Percentiles rank a stretch among this genome's conserved stretches.
These are phyloP conservation scores for Penicillium sp. DNA, from an alignment of 2,329 filamentous ascomycete species.

Conservation along the genomic window DNA sequence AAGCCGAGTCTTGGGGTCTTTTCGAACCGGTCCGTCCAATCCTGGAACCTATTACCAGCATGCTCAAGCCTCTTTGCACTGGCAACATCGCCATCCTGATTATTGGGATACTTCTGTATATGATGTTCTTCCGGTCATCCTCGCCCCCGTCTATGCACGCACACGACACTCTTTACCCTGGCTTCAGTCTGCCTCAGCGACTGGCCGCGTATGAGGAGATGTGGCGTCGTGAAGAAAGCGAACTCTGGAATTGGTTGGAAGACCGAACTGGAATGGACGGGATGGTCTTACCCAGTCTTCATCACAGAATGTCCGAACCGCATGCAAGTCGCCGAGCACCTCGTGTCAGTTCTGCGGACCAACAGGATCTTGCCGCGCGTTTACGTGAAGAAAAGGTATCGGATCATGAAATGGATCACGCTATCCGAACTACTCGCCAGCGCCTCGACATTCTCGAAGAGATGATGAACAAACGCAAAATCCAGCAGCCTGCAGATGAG, in stretches of 20 bases:
- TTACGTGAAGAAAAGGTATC: conserved; percentile 70
- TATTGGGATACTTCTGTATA: conserved; percentile 72
- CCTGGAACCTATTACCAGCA: conserved; percentile 70
- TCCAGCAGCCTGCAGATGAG: conserved; percentile 22
- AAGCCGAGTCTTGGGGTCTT: conserved; percentile 70
- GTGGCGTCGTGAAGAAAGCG: conserved; percentile 84
- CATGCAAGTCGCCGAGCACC: conserved; percentile 48
- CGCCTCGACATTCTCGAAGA: conserved; percentile 76
- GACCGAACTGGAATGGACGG: conserved; percentile 77
- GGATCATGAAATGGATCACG: conserved; percentile 74
- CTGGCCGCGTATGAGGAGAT: conserved; percentile 89
- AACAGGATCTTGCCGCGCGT: conserved; percentile 57
- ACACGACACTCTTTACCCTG: conserved; percentile 42
- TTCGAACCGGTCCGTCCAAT: conserved; percentile 77
- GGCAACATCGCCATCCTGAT: conserved; percentile 79
- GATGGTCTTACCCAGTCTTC: conserved; percentile 42
- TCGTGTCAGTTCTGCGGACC: conserved; percentile 38
- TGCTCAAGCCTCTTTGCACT: conserved; percentile 72
- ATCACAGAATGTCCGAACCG: conserved; percentile 36
- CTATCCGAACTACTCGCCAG: conserved; percentile 85
- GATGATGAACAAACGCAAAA: conserved; percentile 66
- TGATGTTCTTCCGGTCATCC: conserved; percentile 69
- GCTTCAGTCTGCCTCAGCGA: conserved; percentile 62
- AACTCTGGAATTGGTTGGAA: conserved; percentile 92
- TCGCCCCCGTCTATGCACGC: conserved; percentile 40